Evolutionary conservation across 345 rosid genomes (phyloP).

Genomic region (Populus ilicifolia): DNA sequence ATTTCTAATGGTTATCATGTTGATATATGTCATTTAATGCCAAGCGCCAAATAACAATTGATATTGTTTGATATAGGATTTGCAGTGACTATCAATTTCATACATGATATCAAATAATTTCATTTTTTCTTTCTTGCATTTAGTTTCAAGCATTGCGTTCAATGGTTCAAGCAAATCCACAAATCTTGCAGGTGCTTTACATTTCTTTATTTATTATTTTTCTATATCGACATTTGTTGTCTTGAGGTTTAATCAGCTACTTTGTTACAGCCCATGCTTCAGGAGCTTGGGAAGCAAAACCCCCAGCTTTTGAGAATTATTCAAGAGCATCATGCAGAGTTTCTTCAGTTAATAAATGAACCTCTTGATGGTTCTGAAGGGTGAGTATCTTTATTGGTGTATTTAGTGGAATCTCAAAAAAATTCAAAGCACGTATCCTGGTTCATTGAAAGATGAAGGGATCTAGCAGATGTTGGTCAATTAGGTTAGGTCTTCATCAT

Average conservation of each 20-base stretch:
- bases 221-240: not conserved
- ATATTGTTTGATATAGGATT: not conserved
- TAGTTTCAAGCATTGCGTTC: slow-evolving; percentile 90
- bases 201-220: not conserved
- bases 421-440: no score
- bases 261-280: slow-evolving; percentile 90
- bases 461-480: no score
- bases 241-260: slow-evolving; percentile 16
- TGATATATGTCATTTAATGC: no score
- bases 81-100: not conserved
- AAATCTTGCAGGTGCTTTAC: slow-evolving; percentile 71
- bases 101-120: not conserved
- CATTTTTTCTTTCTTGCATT: slow-evolving; percentile 8
- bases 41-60: not conserved
- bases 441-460: no score
- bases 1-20: no score
- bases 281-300: slow-evolving; percentile 97
- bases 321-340: slow-evolving; percentile 90
- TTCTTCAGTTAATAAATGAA: slow-evolving; percentile 90
- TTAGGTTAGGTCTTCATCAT: no score
- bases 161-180: slow-evolving; percentile 97
- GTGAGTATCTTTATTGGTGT: slow-evolving; percentile 39
- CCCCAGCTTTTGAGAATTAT: slow-evolving; percentile 88
- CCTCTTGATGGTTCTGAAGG: slow-evolving; percentile 92
- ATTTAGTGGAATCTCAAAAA: not conserved